These are phyloP conservation scores for Fistulifera solaris DNA, from an alignment of 108 stramenopile species.

Conservation along the genomic window DNA sequence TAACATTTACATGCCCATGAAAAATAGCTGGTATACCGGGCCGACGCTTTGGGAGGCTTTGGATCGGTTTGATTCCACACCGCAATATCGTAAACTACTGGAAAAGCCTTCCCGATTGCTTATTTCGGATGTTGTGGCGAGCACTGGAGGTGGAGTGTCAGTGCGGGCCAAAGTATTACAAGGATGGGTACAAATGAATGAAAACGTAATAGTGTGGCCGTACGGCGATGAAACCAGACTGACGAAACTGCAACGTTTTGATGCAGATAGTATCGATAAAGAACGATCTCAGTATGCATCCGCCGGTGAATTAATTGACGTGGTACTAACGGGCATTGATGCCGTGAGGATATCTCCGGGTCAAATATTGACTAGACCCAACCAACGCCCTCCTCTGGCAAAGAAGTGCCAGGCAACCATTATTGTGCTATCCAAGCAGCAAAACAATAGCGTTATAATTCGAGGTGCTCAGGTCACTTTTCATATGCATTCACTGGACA, in stretches of 20 bases:
- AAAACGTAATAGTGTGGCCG: conserved; percentile 66
- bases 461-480: conserved; percentile 81
- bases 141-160: conserved; percentile 60
- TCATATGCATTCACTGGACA: conserved; percentile 77
- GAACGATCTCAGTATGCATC: conserved; percentile 32
- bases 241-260: conserved; percentile 52
- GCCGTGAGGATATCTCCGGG: conserved; percentile 61
- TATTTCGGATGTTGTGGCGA: conserved; percentile 76
- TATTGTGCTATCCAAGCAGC: conserved; percentile 91
- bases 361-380: conserved; percentile 61
- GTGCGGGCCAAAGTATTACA: conserved; percentile 66
- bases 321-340: conserved; percentile 67
- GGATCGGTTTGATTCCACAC: conserved; percentile 74
- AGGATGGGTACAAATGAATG: conserved; percentile 61
- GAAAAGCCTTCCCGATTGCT: conserved; percentile 78
- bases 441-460: conserved; percentile 83
- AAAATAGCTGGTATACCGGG: conserved; percentile 84
- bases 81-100: conserved; percentile 39
- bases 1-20: conserved; percentile 83
- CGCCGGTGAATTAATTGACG: conserved; percentile 86
- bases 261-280: conserved; percentile 27
- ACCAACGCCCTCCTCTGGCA: conserved; percentile 53
- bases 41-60: conserved; percentile 92
- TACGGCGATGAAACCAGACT: conserved; percentile 68
- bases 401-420: conserved; percentile 75